Evolutionary conservation across 495 filamentous ascomycete genomes (phyloP).

Genomic region (Penicillium paradoxum): DNA sequence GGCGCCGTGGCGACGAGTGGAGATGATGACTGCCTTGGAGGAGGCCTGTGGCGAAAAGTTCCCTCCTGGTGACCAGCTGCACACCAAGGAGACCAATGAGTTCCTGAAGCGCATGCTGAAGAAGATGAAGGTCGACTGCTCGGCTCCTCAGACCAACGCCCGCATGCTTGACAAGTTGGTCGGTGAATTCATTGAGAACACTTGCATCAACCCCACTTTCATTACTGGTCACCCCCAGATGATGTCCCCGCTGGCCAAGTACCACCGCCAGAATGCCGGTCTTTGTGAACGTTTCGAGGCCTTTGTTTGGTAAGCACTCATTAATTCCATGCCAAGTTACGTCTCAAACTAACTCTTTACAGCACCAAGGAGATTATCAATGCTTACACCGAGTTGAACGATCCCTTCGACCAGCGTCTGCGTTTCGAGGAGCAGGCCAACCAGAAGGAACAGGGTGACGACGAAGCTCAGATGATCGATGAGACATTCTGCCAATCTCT

Average conservation of each 20-base stretch:
- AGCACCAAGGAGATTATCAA: conserved; percentile 81
- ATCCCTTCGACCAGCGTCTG: conserved; percentile 88
- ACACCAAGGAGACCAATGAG: conserved; percentile 79
- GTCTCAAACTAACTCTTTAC: neutral
- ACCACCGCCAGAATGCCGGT: conserved; percentile 73
- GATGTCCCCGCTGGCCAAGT: conserved; percentile 98
- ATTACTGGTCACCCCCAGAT: conserved; percentile 90
- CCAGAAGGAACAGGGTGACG: conserved; percentile 95
- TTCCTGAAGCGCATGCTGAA: conserved; percentile 80
- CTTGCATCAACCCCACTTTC: conserved; percentile 92
- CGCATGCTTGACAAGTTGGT: conserved; percentile 97
- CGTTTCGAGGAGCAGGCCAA: conserved; percentile 94
- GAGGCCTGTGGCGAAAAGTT: conserved; percentile 88
- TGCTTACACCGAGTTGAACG: conserved; percentile 97
- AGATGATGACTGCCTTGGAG: conserved; percentile 96
- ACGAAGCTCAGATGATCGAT: conserved; percentile 93
- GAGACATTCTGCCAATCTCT: conserved; percentile 85
- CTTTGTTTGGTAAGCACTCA: conserved; percentile 67
- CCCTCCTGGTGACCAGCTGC: conserved; percentile 80
- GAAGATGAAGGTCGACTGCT: conserved; percentile 87
- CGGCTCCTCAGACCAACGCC: conserved; percentile 87
- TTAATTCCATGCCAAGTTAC: conserved; percentile 68
- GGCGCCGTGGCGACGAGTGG: conserved; percentile 84
- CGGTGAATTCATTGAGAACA: conserved; percentile 92
- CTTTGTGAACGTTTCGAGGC: conserved; percentile 96